Evolutionary conservation across 1,284 basidiomycete genomes (phyloP).

Genomic region (Cutaneotrichosporon daszewskae): DNA sequence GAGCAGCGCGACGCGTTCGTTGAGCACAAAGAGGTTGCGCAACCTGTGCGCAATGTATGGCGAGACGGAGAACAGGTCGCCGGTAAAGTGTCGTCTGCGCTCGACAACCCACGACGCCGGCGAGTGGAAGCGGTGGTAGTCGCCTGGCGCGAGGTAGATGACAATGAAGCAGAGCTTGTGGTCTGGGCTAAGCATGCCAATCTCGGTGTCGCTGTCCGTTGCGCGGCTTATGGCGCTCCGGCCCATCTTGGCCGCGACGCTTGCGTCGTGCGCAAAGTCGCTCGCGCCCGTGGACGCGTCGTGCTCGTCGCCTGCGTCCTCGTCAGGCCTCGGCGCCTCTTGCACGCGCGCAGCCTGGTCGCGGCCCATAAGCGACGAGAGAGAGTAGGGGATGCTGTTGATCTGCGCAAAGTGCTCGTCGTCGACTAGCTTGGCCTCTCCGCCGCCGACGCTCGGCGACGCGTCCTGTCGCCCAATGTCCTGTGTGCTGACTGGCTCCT

Average conservation of each 20-base stretch:
- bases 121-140: constrained; percentile 97
- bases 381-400: constrained; percentile 92
- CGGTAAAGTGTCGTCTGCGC: constrained; percentile 87
- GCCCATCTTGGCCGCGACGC: constrained; percentile 47
- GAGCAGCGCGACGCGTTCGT: constrained; percentile 93
- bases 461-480: constrained; percentile 18
- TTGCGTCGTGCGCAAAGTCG: constrained; percentile 58
- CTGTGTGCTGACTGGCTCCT: constrained; percentile 6
- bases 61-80: constrained; percentile 94
- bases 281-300: constrained; percentile 40
- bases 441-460: constrained; percentile 47
- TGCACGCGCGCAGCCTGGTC: constrained; percentile 19
- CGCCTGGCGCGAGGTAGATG: constrained; percentile 95
- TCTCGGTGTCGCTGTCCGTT: constrained; percentile 49
- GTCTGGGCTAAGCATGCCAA: constrained; percentile 49
- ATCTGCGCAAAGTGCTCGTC: constrained; percentile 91
- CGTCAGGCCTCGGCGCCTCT: constrained; percentile 4
- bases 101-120: constrained; percentile 97
- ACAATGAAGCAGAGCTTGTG: constrained; percentile 88
- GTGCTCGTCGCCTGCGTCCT: constrained; percentile 21
- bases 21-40: constrained; percentile 90
- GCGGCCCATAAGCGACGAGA: constrained; percentile 70
- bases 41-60: constrained; percentile 91
- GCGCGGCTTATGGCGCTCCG: constrained; percentile 53
- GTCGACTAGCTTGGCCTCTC: constrained; percentile 23